Conservation (phyloP, 1,139 yeast genomes). For the Candida sp. region DNA sequence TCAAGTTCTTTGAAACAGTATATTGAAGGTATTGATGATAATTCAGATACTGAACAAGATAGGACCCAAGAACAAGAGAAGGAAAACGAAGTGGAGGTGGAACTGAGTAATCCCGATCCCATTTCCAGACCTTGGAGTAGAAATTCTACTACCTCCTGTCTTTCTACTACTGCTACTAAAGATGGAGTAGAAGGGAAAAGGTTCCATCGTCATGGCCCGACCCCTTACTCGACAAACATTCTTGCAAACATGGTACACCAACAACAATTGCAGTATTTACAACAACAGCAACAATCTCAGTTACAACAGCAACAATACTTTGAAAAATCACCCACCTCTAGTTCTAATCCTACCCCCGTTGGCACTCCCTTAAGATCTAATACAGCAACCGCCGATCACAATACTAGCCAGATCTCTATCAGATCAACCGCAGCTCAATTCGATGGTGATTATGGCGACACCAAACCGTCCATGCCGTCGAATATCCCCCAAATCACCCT, state of each 20-base stretch:
- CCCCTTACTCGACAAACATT: conserved; percentile 31
- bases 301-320: conserved; percentile 5
- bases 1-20: conserved; percentile 1
- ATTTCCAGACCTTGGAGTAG: conserved; percentile 56
- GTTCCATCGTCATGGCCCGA: conserved; percentile 43
- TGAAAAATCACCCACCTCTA: not conserved
- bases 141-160: conserved; percentile 59
- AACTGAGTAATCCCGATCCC: conserved; percentile 14
- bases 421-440: conserved; percentile 29
- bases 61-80: conserved; percentile 2
- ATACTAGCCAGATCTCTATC: conserved; percentile 19
- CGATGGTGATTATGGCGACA: conserved; percentile 23
- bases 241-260: conserved; percentile 29
- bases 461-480: conserved; percentile 3
- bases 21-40: conserved; percentile 1
- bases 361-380: not conserved
- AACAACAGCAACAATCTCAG: not conserved
- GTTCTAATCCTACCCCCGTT: conserved; percentile 2
- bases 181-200: conserved; percentile 69
- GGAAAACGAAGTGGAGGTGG: too few relatives aligned
- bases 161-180: conserved; percentile 70
- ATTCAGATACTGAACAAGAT: not conserved
- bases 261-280: conserved; percentile 13
- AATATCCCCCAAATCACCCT: conserved; percentile 23
- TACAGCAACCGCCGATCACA: conserved; percentile 4